Evolutionary conservation across 2,329 filamentous ascomycete species (phyloP).

Genomic region (Fusarium neocosmosporiellum): DNA sequence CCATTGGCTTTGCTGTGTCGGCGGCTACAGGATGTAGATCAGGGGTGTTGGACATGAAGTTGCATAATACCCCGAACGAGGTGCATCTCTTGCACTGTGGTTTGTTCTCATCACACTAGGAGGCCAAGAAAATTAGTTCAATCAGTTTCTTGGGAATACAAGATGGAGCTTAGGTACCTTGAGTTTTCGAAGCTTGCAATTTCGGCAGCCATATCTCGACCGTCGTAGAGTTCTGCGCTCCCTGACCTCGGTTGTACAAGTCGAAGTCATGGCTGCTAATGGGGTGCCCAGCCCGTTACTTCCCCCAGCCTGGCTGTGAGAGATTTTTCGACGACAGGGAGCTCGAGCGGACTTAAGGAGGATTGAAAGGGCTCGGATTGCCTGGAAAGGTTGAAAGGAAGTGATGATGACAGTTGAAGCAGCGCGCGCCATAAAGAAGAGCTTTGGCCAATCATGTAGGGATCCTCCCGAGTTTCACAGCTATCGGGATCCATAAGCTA

Average conservation of each 20-base stretch:
- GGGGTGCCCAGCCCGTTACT: too few species aligned
- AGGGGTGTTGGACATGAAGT: conserved; percentile 49
- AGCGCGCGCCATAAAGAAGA: neutral
- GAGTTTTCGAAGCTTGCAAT: conserved; percentile 63
- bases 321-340: neutral
- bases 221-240: conserved; percentile 37
- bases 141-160: neutral
- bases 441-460: neutral
- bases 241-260: neutral
- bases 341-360: neutral
- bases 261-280: conserved; percentile 9
- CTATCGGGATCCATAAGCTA: conserved; percentile 13
- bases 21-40: conserved; percentile 52
- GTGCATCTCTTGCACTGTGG: conserved; percentile 56
- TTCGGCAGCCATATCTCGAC: conserved; percentile 60
- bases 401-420: neutral
- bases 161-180: conserved; percentile 50
- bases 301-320: neutral
- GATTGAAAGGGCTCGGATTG: neutral
- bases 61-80: conserved; percentile 59
- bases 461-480: neutral
- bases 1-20: conserved; percentile 34
- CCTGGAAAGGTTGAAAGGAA: neutral
- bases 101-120: conserved; percentile 59
- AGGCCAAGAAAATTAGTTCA: neutral